These are phyloP conservation scores for Chlorella sp. DNA, from an alignment of 139 green algal genomes.

Conservation along the genomic window DNA sequence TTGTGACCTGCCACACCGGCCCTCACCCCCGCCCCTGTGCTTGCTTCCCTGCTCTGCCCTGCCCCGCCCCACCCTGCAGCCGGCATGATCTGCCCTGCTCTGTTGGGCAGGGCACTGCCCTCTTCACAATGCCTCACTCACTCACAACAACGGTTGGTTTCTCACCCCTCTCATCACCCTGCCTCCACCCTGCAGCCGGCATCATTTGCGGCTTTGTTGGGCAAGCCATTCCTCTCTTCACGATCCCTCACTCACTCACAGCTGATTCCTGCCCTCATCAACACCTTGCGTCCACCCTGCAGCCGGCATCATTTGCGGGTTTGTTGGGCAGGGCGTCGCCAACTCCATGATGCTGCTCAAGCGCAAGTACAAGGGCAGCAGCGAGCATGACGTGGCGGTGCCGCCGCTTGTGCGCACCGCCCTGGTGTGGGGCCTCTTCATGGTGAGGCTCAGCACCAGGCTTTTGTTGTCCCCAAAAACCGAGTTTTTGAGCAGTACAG, in stretches of 20 bases:
- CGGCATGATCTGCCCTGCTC: too few species aligned
- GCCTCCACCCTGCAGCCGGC: constrained; percentile 55
- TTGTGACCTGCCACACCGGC: too few species aligned
- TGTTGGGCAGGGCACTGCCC: too few species aligned
- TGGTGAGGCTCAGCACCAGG: constrained; percentile 63
- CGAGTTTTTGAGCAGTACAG: too few species aligned
- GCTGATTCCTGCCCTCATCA: too few species aligned
- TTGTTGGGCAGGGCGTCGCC: constrained; percentile 91
- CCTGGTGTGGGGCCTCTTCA: constrained; percentile 96
- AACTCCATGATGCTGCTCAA: constrained; percentile 89
- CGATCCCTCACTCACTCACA: not conserved
- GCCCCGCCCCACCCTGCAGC: too few species aligned
- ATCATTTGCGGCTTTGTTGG: constrained; percentile 90
- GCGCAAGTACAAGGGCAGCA: constrained; percentile 53
- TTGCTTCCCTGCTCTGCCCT: too few species aligned
- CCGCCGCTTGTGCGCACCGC: constrained; percentile 81
- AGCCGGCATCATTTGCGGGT: constrained; percentile 87
- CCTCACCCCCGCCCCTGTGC: too few species aligned
- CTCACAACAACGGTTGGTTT: too few species aligned
- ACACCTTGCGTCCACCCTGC: not conserved
- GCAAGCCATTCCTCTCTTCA: constrained; percentile 73
- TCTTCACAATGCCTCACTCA: too few species aligned
- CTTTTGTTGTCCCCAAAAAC: too few species aligned
- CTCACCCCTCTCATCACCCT: too few species aligned
- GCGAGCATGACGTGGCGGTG: constrained; percentile 80